These are phyloP conservation scores for Ploettnerulaceae sp. DNA, from an alignment of 2,329 filamentous ascomycete genomes.

Conservation along the genomic window DNA sequence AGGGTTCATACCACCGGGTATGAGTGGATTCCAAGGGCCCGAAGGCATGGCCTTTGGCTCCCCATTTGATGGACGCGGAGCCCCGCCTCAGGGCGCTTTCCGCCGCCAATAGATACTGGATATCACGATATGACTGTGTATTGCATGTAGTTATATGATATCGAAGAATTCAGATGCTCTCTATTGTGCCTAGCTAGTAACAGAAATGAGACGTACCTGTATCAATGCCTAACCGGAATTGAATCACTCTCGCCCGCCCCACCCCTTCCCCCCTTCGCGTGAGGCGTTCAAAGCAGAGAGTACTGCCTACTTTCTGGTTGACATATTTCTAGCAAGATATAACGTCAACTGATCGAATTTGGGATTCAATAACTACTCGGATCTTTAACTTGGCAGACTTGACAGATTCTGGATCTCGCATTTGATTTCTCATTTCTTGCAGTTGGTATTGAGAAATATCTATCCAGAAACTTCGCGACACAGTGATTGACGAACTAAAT, in stretches of 20 bases:
- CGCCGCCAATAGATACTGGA: constrained; percentile 35
- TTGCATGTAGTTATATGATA: constrained; percentile 14
- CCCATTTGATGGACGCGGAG: constrained; percentile 50
- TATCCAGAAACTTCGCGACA: no score
- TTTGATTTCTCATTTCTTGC: no score
- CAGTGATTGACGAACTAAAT: no score
- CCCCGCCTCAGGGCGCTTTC: constrained; percentile 45
- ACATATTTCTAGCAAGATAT: no score
- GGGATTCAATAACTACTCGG: no score
- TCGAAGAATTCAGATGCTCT: constrained; percentile 1
- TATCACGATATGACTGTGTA: constrained; percentile 11
- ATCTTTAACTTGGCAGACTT: no score
- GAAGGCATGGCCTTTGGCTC: constrained; percentile 45
- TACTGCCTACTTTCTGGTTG: no score
- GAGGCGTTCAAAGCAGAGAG: no score
- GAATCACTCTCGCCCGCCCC: neutral
- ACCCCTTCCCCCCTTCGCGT: neutral
- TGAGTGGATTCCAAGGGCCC: constrained; percentile 53
- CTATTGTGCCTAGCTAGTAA: neutral
- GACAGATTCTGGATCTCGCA: no score
- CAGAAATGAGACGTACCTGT: constrained; percentile 3
- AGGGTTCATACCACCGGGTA: constrained; percentile 45
- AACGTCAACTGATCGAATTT: no score
- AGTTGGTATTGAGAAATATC: no score
- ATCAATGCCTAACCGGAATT: neutral